Conservation (phyloP, 1,284 basidiomycete genomes). For the Exsudoporus floridanus region DNA sequence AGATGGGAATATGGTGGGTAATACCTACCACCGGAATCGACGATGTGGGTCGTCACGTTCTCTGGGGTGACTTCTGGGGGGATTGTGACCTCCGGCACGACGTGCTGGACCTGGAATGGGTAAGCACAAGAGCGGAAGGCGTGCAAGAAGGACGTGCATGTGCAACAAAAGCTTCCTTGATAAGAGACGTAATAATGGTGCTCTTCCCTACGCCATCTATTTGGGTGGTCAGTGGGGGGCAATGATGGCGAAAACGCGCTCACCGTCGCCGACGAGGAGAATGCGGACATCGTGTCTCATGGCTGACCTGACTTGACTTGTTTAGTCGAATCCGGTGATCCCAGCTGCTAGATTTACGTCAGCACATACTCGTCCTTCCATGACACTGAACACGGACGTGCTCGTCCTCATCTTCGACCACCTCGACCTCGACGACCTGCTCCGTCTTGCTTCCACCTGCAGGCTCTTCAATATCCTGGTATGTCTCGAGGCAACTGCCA, state of each 20-base stretch:
- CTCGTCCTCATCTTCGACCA: slow-evolving; percentile 53
- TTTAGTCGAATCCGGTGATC: neutral
- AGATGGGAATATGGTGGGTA: slow-evolving; percentile 5
- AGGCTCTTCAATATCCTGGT: slow-evolving; percentile 49
- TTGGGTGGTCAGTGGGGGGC: neutral
- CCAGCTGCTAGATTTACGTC: slow-evolving; percentile 14
- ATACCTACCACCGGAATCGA: slow-evolving; percentile 86
- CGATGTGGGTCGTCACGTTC: slow-evolving; percentile 94
- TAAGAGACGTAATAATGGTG: slow-evolving; percentile 91
- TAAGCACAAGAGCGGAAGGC: slow-evolving; percentile 14
- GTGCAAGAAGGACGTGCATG: slow-evolving; percentile 53
- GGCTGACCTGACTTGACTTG: slow-evolving; percentile 21
- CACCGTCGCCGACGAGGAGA: slow-evolving; percentile 91
- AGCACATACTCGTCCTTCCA: slow-evolving; percentile 10
- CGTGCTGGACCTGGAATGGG: slow-evolving; percentile 72
- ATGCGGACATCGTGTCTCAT: slow-evolving; percentile 92
- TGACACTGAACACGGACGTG: slow-evolving; percentile 51
- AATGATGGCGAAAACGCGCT: slow-evolving; percentile 27
- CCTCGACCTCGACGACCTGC: slow-evolving; percentile 47
- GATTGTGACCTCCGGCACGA: slow-evolving; percentile 94
- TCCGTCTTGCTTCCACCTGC: slow-evolving; percentile 48
- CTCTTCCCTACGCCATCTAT: slow-evolving; percentile 93
- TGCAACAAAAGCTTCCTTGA: slow-evolving; percentile 90
- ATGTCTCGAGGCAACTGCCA: slow-evolving; percentile 23
- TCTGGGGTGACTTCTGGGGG: slow-evolving; percentile 94